Conservation (phyloP, 139 green algal genomes). For the Micromonas commoda region DNA sequence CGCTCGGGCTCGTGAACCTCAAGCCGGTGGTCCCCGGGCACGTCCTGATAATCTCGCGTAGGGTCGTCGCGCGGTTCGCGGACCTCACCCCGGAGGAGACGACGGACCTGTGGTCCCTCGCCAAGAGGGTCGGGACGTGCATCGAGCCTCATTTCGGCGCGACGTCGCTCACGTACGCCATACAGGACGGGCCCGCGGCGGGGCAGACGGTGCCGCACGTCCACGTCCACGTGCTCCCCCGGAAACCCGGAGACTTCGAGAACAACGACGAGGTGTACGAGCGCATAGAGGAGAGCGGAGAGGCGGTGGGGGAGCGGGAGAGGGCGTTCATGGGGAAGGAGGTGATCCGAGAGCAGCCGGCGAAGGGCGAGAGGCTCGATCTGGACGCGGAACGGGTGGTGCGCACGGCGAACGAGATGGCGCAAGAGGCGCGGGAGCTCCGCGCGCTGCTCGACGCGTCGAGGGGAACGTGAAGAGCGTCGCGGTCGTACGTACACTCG, state of each 20-base stretch:
- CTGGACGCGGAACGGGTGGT: constrained; percentile 11
- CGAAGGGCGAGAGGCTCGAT: background rate
- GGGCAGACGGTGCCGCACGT: constrained; percentile 94
- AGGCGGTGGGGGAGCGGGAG: background rate
- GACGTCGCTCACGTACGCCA: constrained; percentile 34
- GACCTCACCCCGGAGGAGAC: constrained; percentile 75
- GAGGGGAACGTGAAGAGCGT: no score
- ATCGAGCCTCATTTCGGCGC: constrained; percentile 27
- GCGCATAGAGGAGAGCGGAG: constrained; percentile 38
- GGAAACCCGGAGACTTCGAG: constrained; percentile 74
- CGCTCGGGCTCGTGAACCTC: constrained; percentile 87
- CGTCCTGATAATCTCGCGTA: constrained; percentile 78
- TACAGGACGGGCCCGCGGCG: constrained; percentile 46
- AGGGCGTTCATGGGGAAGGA: no score
- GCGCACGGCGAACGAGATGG: constrained; percentile 37
- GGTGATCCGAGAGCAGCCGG: no score
- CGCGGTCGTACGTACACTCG: no score
- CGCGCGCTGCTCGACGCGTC: constrained; percentile 24
- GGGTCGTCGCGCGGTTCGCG: constrained; percentile 63
- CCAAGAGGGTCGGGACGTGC: constrained; percentile 22
- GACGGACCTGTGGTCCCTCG: constrained; percentile 67
- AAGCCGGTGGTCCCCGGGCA: constrained; percentile 92
- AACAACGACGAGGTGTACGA: constrained; percentile 90
- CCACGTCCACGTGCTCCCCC: constrained; percentile 89
- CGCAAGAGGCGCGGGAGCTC: constrained; percentile 27